phyloP scores from a whole-genome alignment of 306 rosid species.

The Crataegus laevigata region DNA sequence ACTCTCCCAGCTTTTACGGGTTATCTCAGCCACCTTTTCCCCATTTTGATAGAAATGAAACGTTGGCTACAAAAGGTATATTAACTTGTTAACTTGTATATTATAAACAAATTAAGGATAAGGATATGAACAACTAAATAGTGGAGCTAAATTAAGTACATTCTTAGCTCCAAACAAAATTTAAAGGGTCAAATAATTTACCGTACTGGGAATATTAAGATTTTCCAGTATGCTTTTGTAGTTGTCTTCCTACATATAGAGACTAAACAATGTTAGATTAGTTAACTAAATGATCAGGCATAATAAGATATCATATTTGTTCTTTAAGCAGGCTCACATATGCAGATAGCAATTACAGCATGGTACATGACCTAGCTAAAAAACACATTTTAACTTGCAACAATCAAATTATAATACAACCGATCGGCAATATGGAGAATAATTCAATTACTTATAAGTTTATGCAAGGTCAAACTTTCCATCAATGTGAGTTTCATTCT shows the following conservation, averaged over 20 bases:
- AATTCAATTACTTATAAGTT: too few relatives aligned
- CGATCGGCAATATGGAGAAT: too few relatives aligned
- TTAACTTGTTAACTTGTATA: too few relatives aligned
- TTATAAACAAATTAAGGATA: not conserved
- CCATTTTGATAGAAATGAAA: not conserved
- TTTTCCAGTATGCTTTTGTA: not conserved
- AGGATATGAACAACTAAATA: not conserved
- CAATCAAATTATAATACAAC: too few relatives aligned
- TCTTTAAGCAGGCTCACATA: too few relatives aligned
- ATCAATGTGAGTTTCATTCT: too few relatives aligned
- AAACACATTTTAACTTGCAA: too few relatives aligned
- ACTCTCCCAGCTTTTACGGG: not conserved
- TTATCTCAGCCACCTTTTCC: not conserved
- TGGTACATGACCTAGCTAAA: too few relatives aligned
- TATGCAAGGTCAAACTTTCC: too few relatives aligned
- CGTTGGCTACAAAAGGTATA: not conserved
- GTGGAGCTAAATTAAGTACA: not conserved
- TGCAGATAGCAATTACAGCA: too few relatives aligned
- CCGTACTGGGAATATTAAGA: not conserved
- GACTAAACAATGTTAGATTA: not conserved
- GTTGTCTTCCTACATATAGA: not conserved
- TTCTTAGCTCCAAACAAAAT: not conserved
- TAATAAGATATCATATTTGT: too few relatives aligned
- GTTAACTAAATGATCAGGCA: not conserved
- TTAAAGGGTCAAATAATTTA: not conserved